Evolutionary conservation across 2,329 filamentous ascomycete genomes (phyloP).

Genomic region (Ramichloridium luteum): DNA sequence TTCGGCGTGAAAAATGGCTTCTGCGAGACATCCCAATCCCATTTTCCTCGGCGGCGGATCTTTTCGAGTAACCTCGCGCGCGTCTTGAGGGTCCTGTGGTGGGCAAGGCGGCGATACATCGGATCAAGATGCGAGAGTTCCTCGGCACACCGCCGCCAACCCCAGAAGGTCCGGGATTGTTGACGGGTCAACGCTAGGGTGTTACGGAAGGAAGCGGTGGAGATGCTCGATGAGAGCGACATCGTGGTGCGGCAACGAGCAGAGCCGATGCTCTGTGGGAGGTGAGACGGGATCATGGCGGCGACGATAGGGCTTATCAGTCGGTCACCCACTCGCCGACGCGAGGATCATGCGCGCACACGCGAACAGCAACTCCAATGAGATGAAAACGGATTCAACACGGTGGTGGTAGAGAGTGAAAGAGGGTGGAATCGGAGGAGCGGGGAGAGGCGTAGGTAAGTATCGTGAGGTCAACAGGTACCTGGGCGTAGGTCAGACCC

Average conservation of each 20-base stretch:
- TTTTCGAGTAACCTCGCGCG: slow-evolving; percentile 22
- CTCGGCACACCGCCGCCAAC: slow-evolving; percentile 15
- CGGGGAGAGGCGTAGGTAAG: too few relatives aligned
- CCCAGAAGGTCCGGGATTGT: slow-evolving; percentile 17
- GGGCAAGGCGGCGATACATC: slow-evolving; percentile 18
- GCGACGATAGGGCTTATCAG: too few relatives aligned
- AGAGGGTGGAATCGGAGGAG: too few relatives aligned
- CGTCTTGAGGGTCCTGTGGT: slow-evolving; percentile 20
- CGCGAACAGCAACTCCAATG: too few relatives aligned
- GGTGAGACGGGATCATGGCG: slow-evolving; percentile 20
- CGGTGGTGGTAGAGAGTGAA: too few relatives aligned
- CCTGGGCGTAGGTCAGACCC: too few relatives aligned
- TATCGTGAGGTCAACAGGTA: too few relatives aligned
- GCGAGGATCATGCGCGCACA: too few relatives aligned
- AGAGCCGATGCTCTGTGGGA: slow-evolving; percentile 12
- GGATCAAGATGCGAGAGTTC: slow-evolving; percentile 23
- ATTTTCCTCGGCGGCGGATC: slow-evolving; percentile 19
- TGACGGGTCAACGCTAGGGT: slow-evolving; percentile 4
- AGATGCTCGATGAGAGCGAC: slow-evolving; percentile 8
- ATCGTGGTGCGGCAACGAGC: slow-evolving; percentile 9
- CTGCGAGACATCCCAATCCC: slow-evolving; percentile 20
- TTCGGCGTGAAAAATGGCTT: slow-evolving; percentile 18
- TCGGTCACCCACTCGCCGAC: too few relatives aligned
- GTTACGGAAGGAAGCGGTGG: slow-evolving; percentile 7
- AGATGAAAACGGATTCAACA: too few relatives aligned